Conservation (phyloP, 495 filamentous ascomycete genomes). For the Penicillium egyptiacum region DNA sequence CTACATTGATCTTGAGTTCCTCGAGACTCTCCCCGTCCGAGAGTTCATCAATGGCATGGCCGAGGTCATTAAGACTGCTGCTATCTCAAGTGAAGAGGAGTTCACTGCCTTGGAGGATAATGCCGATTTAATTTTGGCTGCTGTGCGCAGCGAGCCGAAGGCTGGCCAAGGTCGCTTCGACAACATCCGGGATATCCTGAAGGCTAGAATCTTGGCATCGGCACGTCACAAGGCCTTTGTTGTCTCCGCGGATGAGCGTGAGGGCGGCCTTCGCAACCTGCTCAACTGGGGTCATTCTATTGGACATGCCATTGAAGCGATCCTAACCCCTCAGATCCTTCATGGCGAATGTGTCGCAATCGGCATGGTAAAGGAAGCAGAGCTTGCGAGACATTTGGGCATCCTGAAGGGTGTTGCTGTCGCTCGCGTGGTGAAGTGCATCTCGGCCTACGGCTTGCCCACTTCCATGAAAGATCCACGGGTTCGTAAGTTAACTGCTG, state of each 20-base stretch:
- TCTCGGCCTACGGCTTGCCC: conserved; percentile 89
- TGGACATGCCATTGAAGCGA: conserved; percentile 93
- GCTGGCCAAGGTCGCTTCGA: conserved; percentile 59
- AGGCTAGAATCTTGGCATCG: conserved; percentile 83
- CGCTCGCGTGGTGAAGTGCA: conserved; percentile 84
- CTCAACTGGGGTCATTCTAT: conserved; percentile 99
- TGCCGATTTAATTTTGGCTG: conserved; percentile 69
- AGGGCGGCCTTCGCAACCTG: conserved; percentile 91
- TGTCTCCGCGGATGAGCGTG: conserved; percentile 88
- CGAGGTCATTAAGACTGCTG: conserved; percentile 97
- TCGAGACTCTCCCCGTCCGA: conserved; percentile 84
- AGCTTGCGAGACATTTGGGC: conserved; percentile 86
- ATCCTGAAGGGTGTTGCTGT: conserved; percentile 86
- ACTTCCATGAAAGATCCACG: conserved; percentile 81
- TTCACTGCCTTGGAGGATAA: conserved; percentile 83
- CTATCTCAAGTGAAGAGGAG: conserved; percentile 88
- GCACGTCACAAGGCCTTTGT: conserved; percentile 90
- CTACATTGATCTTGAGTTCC: conserved; percentile 90
- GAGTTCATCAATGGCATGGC: conserved; percentile 99
- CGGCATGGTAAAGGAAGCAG: conserved; percentile 97
- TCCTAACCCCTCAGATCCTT: conserved; percentile 90
- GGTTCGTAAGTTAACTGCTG: conserved; percentile 81
- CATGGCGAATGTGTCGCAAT: conserved; percentile 96
- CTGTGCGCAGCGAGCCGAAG: conserved; percentile 59
- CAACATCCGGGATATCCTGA: conserved; percentile 72